These are phyloP conservation scores for Cladosporium sp. DNA, from an alignment of 2,329 filamentous ascomycete genomes.

Conservation along the genomic window DNA sequence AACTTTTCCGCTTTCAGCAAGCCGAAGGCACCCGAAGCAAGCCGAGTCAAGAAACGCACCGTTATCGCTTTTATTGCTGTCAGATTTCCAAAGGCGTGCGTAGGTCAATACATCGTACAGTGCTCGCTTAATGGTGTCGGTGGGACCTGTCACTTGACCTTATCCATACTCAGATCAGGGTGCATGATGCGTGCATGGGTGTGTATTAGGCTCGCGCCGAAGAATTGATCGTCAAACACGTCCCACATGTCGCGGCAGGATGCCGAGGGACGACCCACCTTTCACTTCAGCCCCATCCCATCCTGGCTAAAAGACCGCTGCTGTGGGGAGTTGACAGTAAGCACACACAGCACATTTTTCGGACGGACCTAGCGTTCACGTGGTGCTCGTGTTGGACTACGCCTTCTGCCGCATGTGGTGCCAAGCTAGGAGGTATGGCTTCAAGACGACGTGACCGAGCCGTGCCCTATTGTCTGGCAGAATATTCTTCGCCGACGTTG, in stretches of 20 bases:
- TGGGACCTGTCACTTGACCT: not conserved
- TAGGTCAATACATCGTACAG: not conserved
- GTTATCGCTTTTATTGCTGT: no score
- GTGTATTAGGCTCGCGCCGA: not conserved
- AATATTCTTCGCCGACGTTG: not conserved
- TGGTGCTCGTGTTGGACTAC: not conserved
- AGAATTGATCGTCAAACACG: slow-evolving; percentile 7
- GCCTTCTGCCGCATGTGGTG: not conserved
- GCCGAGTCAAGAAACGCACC: not conserved
- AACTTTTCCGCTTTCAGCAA: not conserved
- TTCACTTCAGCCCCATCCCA: slow-evolving; percentile 3
- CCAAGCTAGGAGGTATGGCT: no score
- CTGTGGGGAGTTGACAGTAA: no score
- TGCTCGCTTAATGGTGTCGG: not conserved
- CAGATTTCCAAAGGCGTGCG: not conserved
- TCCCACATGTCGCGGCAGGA: not conserved
- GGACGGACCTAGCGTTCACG: not conserved
- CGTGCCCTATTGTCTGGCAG: not conserved
- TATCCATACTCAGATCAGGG: not conserved
- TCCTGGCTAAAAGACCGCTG: slow-evolving; percentile 6
- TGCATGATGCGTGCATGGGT: not conserved
- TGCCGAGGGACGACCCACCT: slow-evolving; percentile 4
- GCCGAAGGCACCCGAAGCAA: not conserved
- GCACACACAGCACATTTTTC: not conserved
- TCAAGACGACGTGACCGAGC: not conserved